Percentiles rank a stretch among this genome's conserved stretches.
These are phyloP conservation scores for Metarhizium humberi DNA, from an alignment of 2,329 filamentous ascomycete genomes.

Conservation along the genomic window DNA sequence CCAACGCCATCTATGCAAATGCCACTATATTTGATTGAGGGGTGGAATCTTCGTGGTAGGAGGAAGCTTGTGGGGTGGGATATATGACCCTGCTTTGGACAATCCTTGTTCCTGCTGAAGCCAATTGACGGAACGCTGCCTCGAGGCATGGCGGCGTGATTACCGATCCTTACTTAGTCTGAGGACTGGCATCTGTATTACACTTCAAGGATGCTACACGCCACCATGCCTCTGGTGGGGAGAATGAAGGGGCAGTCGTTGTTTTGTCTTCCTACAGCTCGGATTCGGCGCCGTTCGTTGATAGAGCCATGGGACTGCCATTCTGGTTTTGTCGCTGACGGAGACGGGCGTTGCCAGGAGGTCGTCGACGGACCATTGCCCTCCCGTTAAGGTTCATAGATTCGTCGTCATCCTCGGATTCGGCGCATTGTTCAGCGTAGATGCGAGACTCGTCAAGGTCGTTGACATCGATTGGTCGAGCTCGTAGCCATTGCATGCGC, in stretches of 20 bases:
- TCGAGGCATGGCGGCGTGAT: not conserved
- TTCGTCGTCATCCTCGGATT: slow-evolving; percentile 52
- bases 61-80: not conserved
- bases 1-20: slow-evolving; percentile 26
- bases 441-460: slow-evolving; percentile 73
- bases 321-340: slow-evolving; percentile 38
- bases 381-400: slow-evolving; percentile 34
- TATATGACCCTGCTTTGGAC: not conserved
- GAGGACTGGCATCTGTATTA: not conserved
- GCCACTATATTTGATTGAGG: not conserved
- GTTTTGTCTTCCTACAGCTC: slow-evolving; percentile 32
- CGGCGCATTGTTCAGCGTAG: slow-evolving; percentile 42
- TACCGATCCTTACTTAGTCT: not conserved
- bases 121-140: not conserved
- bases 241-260: not conserved
- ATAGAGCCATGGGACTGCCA: slow-evolving; percentile 47
- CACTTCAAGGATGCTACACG: not conserved
- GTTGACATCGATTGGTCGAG: slow-evolving; percentile 68
- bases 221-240: not conserved
- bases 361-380: slow-evolving; percentile 32
- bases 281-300: slow-evolving; percentile 47
- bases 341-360: slow-evolving; percentile 30
- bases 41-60: not conserved
- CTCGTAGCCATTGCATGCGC: slow-evolving; percentile 92
- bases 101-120: not conserved